These are phyloP conservation scores for Theileria annulata DNA, from an alignment of 169 alveolate species.

Conservation along the genomic window DNA sequence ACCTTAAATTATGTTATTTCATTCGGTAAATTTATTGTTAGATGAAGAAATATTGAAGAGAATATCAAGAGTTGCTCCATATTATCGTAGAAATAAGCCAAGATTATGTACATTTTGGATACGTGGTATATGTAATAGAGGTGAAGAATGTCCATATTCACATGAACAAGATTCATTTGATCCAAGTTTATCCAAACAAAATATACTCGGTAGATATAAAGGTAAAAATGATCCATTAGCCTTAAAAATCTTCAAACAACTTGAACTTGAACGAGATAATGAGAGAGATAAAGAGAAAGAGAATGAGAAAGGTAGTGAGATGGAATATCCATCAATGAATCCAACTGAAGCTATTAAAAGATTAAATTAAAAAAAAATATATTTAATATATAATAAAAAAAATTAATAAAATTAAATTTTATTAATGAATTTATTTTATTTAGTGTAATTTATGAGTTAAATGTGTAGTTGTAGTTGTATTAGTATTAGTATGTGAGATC, in stretches of 20 bases:
- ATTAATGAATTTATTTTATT: too few species aligned
- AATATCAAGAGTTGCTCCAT: constrained; percentile 83
- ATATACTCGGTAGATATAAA: constrained; percentile 69
- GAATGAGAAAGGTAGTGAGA: constrained; percentile 7
- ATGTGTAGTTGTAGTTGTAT: too few species aligned
- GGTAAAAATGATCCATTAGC: constrained; percentile 78
- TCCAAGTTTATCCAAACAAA: constrained; percentile 70
- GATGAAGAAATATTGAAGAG: constrained; percentile 59
- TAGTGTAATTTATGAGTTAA: too few species aligned
- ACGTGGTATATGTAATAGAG: constrained; percentile 91
- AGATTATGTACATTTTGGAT: constrained; percentile 93
- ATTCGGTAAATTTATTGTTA: too few species aligned
- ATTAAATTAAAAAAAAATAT: constrained; percentile 19
- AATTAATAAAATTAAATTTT: too few species aligned
- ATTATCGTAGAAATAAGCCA: constrained; percentile 90
- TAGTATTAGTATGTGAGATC: too few species aligned
- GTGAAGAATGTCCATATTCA: constrained; percentile 92
- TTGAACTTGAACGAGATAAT: too few species aligned
- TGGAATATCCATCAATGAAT: constrained; percentile 60
- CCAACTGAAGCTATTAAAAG: constrained; percentile 63
- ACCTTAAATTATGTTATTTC: too few species aligned
- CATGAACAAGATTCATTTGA: constrained; percentile 74
- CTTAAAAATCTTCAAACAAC: constrained; percentile 44
- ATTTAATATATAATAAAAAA: too few species aligned
- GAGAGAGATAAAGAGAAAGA: constrained; percentile 6